Evolutionary conservation across 331 rosid genomes (phyloP), one percentile per base, ranked within the genome.

Genomic region (Phaseolus coccineus): DNA sequence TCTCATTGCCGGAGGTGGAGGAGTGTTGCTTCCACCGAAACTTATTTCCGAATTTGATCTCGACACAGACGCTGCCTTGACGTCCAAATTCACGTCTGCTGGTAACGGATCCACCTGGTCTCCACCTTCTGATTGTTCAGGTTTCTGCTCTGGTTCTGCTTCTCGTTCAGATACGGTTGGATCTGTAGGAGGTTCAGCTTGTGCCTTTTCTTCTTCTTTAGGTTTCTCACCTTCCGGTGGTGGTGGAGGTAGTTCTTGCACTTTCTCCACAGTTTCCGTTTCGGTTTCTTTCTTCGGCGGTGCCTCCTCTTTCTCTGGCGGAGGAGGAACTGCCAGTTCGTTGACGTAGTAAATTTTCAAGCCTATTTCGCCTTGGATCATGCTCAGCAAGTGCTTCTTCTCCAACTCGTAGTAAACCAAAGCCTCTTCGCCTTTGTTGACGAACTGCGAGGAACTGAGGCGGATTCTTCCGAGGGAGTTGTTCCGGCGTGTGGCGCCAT

Each of bases 371-470:
- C 98, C 97, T 62, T 86, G 93, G 52, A 89, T 74, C 83, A 83
- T 88, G 55, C 73, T 90, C 55, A 88, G 44, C 24, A 88, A n/a
- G 77, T 65, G 68, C 81, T 90, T 95, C 89, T 87, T 95, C 80
- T 91, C 85, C 76, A 95, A 64, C 7, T 77, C 80, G 33, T 85
- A 90, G 46, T 95, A 92, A 13, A 95, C 90, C 78, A 95, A 71
- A 25, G 98, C 97, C 80, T 95, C 98, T 82, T 92, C 98, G 7
- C 97, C 98, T 73, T 88, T 95, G 25, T 61, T 65, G 6, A 95
- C 98, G 56, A 95, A 88, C 80, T 91, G 97, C 0, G 89, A 59
- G 6, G 97, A 89, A 25, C 86, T 80, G 72, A 95, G 48, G 14
- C 91, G 85, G 48, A 95, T 53, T 55, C 91, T 78, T 4, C 98